Base-by-base conservation (phyloP, 257 asterid genomes). In the Orobanche coerulescens region DNA sequence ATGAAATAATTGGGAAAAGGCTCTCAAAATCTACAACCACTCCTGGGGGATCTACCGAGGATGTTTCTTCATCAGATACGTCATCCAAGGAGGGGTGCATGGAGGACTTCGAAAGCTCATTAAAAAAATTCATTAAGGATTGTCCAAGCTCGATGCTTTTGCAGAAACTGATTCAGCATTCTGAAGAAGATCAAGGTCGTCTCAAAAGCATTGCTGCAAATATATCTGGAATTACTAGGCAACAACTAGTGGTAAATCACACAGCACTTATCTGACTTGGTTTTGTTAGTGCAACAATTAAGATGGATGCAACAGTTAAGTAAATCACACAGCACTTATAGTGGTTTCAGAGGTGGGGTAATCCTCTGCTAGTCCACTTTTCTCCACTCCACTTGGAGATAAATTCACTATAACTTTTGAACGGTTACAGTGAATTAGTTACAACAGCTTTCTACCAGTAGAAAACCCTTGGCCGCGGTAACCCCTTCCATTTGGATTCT, bases 241-340 rank as follows among this genome's bases (percentile, higher is more conserved):
- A 74, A 66, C 96, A 92, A 67, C 86, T 86, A 33, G 75, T 68
- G 94, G 96, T 91, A 76, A 56, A n/a, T n/a, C n/a, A n/a, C n/a
- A n/a, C n/a, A n/a, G n/a, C n/a, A n/a, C n/a, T n/a, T n/a, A n/a
- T n/a, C n/a, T n/a, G n/a, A n/a, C n/a, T n/a, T n/a, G n/a, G n/a
- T n/a, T n/a, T n/a, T n/a, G n/a, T n/a, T n/a, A n/a, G n/a, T n/a
- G n/a, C n/a, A n/a, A n/a, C n/a, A n/a, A n/a, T n/a, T n/a, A n/a
- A n/a, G n/a, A n/a, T n/a, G n/a, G n/a, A n/a, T n/a, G n/a, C n/a
- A n/a, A n/a, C n/a, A n/a, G n/a, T n/a, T n/a, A n/a, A n/a, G n/a
- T n/a, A n/a, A n/a, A n/a, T n/a, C n/a, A n/a, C n/a, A n/a, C n/a
- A n/a, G n/a, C n/a, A n/a, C n/a, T n/a, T n/a, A n/a, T n/a, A n/a